A percentile compares a stretch with the other conserved stretches of the same genome.
These are phyloP conservation scores for Lunularia cruciata DNA, from an alignment of 225 moss, liverwort and hornwort species.

Conservation along the genomic window DNA sequence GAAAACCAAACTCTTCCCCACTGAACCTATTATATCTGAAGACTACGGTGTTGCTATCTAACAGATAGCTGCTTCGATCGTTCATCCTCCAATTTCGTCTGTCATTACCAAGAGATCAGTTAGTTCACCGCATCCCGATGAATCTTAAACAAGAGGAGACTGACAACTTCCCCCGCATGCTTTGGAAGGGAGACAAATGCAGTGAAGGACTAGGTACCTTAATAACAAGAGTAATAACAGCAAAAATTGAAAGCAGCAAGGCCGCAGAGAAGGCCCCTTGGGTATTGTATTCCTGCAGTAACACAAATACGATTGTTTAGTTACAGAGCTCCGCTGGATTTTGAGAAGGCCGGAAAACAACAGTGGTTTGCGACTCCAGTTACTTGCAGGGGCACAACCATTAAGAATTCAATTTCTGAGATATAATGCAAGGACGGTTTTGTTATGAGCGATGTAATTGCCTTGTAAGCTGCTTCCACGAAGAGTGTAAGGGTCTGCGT, in stretches of 20 bases:
- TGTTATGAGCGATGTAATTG: background rate
- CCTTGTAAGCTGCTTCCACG: constrained; percentile 46
- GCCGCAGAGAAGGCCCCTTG: constrained; percentile 45
- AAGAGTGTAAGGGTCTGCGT: constrained; percentile 42
- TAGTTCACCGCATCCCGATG: background rate
- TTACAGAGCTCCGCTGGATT: too few species aligned
- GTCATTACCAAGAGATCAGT: background rate
- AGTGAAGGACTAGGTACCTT: constrained; percentile 18
- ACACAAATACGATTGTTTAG: too few species aligned
- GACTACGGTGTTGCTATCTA: constrained; percentile 7
- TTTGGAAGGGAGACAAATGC: background rate
- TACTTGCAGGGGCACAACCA: background rate
- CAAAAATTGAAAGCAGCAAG: constrained; percentile 32
- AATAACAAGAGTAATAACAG: constrained; percentile 31
- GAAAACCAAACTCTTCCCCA: too few species aligned
- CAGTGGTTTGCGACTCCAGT: too few species aligned
- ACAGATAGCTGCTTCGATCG: constrained; percentile 32
- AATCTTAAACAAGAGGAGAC: background rate
- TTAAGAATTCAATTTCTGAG: too few species aligned
- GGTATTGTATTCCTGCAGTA: constrained; percentile 40
- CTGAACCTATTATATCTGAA: too few species aligned
- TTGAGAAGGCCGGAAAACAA: too few species aligned
- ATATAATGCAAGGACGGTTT: background rate
- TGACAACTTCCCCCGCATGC: background rate
- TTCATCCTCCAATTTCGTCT: constrained; percentile 36